These are phyloP conservation scores for Oryza nivara DNA, from an alignment of 176 grass and related monocot genomes.

Conservation along the genomic window DNA sequence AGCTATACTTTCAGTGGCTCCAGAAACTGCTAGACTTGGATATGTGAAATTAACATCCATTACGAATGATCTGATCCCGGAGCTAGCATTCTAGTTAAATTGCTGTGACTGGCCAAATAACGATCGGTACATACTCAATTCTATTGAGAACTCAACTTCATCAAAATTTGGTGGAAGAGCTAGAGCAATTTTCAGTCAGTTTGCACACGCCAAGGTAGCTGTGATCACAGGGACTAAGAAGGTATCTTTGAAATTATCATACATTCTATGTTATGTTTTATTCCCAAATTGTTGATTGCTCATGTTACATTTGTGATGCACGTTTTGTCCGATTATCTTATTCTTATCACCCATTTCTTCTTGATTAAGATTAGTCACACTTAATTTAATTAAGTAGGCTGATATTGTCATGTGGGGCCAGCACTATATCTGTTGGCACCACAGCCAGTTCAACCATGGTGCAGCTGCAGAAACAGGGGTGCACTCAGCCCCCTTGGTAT, in stretches of 20 bases:
- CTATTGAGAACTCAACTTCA: constrained; percentile 47
- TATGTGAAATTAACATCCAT: background rate
- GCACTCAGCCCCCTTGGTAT: too few species aligned
- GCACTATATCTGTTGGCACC: too few species aligned
- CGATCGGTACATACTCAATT: constrained; percentile 45
- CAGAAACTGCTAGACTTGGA: background rate
- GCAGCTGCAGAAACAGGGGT: too few species aligned
- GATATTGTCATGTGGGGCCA: background rate
- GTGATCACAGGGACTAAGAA: constrained; percentile 52
- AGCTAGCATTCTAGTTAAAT: constrained; percentile 9
- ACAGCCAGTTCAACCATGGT: too few species aligned
- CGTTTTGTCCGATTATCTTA: background rate
- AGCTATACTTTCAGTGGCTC: background rate
- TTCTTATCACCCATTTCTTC: constrained; percentile 7
- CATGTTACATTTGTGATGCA: constrained; percentile 15
- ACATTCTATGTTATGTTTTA: constrained; percentile 15
- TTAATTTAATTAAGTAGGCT: background rate
- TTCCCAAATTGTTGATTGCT: constrained; percentile 6
- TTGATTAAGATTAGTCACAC: background rate
- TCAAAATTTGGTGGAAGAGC: constrained; percentile 56
- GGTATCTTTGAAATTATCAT: constrained; percentile 39
- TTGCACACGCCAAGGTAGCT: constrained; percentile 45
- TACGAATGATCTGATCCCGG: background rate
- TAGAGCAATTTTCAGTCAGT: constrained; percentile 47
- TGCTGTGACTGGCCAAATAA: background rate